Conservation (phyloP, 1,139 yeast species). For the Scheffersomyces lignicola region DNA sequence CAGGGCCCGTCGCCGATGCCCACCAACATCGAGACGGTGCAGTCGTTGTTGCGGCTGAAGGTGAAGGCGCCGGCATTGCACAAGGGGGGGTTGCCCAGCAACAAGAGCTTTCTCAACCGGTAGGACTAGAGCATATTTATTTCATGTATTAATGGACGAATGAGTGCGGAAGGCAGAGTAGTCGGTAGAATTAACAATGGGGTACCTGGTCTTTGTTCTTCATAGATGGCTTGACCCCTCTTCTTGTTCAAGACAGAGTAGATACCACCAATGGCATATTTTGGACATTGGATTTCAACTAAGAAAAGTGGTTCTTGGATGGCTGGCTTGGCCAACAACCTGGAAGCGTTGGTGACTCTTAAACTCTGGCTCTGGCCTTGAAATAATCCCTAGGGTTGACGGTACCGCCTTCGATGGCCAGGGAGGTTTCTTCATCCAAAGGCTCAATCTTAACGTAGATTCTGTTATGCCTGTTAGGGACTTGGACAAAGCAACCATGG, state of each 20-base stretch:
- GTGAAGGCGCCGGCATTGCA: constrained; percentile 47
- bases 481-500: constrained; percentile 95
- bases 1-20: too few species aligned
- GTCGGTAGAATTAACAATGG: too few species aligned
- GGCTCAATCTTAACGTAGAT: constrained; percentile 97
- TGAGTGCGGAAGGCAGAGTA: too few species aligned
- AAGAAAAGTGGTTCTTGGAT: constrained; percentile 99
- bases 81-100: constrained; percentile 34
- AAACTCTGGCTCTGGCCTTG: constrained; percentile 98
- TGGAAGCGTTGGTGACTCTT: constrained; percentile 98
- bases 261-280: constrained; percentile 99
- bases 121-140: constrained; percentile 1
- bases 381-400: constrained; percentile 96
- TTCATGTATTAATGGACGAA: background rate
- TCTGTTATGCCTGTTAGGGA: constrained; percentile 99
- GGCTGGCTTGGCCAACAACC: constrained; percentile 98
- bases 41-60: constrained; percentile 35
- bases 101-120: constrained; percentile 13
- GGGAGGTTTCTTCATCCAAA: constrained; percentile 86
- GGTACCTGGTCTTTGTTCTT: constrained; percentile 99
- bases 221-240: constrained; percentile 99
- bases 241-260: constrained; percentile 98
- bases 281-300: constrained; percentile 99
- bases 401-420: constrained; percentile 91
- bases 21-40: constrained; percentile 32